Evolutionary conservation across 345 rosid species (phyloP), one percentile per base, ranked within the genome.

Genomic region (Microthlaspi erraticum): DNA sequence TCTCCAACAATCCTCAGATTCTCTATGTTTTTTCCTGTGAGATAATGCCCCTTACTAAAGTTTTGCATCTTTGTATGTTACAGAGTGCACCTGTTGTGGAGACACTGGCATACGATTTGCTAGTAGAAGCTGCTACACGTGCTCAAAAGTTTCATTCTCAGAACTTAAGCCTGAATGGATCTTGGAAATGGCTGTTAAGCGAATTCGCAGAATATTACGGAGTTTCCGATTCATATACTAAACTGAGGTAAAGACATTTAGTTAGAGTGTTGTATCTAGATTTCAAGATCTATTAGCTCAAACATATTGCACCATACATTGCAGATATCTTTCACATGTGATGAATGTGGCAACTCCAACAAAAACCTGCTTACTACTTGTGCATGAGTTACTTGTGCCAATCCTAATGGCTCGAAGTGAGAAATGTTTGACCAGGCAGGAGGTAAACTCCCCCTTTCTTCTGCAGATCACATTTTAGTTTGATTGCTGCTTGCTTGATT

Each of bases 311-410:
- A 55, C 46, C 37, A 39, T 45, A 36, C 10, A 0, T 34, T 68
- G 46, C 75, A 91, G 98, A 70, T 88, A 94, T 71, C 95, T 94
- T 32, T 89, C 89, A 54, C 95, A 91, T 79, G 81, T 91, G 53
- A 91, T 94, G 98, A 89, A 85, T 69, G 90, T 94, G 60, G 93
- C 96, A 71, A 94, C 93, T 58, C 99, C 99, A 36, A 94, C 96
- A 69, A 87, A 85, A 66, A 85, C 83, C 74, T 91, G 96, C 82
- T 84, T 94, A 64, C 85, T 84, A 60, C 86, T 94, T 81, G 85
- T 94, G 51, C 72, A 84, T 60, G 99, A 89, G 83, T 81, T 91
- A 78, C 88, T 94, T 60, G 80, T 88, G 58, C 95, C 99, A 48
- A 93, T 89, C 39, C 50, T 82, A 56, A 85, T 80, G 77, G 90